Conservation (phyloP, 805 yeast genomes). For the Candida gorgasii region DNA sequence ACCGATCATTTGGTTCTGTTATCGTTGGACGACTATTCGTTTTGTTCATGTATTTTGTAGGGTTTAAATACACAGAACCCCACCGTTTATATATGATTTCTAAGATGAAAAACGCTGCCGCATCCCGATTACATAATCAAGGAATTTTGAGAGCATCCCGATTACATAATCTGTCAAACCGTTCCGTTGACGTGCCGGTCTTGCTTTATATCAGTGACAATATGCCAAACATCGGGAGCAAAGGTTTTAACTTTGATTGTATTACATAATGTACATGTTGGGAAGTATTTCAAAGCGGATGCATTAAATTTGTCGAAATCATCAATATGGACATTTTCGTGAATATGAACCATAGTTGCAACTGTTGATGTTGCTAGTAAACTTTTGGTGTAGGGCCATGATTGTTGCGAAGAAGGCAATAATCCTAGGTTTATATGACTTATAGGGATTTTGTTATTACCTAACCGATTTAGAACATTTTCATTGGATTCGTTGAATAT, state of each 20-base stretch:
- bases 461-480: slow-evolving; percentile 44
- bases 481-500: slow-evolving; percentile 69
- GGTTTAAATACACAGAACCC: no score
- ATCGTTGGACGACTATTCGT: no score
- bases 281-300: slow-evolving; percentile 11
- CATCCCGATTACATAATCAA: slow-evolving; percentile 1
- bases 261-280: neutral
- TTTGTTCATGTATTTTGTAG: no score
- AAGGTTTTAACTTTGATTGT: slow-evolving; percentile 65
- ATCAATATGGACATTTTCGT: slow-evolving; percentile 63
- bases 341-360: slow-evolving; percentile 56
- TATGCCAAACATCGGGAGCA: slow-evolving; percentile 86
- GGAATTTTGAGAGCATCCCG: neutral
- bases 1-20: no score
- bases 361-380: slow-evolving; percentile 10
- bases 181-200: no score
- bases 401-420: slow-evolving; percentile 65
- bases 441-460: slow-evolving; percentile 20
- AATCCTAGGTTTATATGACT: slow-evolving; percentile 76
- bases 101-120: neutral
- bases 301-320: slow-evolving; percentile 37
- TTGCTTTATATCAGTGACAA: slow-evolving; percentile 44
- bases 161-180: neutral
- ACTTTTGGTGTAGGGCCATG: slow-evolving; percentile 54
- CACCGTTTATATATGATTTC: neutral